Conservation (phyloP, 2,329 filamentous ascomycete genomes). For the Ramichloridium luteum region DNA sequence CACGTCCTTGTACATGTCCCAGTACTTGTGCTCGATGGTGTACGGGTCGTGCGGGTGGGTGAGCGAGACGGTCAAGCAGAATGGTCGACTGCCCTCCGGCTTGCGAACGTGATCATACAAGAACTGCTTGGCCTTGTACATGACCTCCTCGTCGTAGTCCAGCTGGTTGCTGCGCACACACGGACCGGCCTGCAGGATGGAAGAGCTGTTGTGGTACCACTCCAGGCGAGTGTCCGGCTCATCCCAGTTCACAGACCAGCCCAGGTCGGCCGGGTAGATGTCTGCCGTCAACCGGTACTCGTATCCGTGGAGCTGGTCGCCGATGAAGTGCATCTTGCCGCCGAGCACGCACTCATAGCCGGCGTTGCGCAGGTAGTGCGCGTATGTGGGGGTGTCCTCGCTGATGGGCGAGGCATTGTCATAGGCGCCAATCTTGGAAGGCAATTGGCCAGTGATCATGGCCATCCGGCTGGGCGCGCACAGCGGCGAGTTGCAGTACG, state of each 20-base stretch:
- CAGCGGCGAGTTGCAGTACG: conserved; percentile 86
- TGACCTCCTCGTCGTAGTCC: conserved; percentile 92
- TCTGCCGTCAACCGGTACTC: conserved; percentile 87
- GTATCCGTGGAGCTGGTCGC: conserved; percentile 88
- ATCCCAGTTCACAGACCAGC: conserved; percentile 94
- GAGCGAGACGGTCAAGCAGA: conserved; percentile 80
- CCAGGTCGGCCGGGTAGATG: conserved; percentile 89
- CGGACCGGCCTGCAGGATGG: conserved; percentile 76
- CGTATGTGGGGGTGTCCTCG: conserved; percentile 79
- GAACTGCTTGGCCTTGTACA: conserved; percentile 82
- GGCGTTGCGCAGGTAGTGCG: conserved; percentile 73
- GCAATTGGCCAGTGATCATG: conserved; percentile 84
- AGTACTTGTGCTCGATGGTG: conserved; percentile 85
- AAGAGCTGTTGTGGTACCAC: conserved; percentile 95
- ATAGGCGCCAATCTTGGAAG: conserved; percentile 81
- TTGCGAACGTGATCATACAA: conserved; percentile 83
- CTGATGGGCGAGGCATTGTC: conserved; percentile 81
- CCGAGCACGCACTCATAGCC: conserved; percentile 85
- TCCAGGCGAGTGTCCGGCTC: conserved; percentile 71
- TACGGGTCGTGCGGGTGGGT: conserved; percentile 94
- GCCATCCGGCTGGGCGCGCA: conserved; percentile 89
- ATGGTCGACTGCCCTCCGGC: conserved; percentile 60
- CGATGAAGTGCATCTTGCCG: conserved; percentile 96
- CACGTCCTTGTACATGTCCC: conserved; percentile 80
- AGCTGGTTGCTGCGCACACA: conserved; percentile 89